Evolutionary conservation across 306 rosid genomes (phyloP).

Genomic region (Ceratonia siliqua): DNA sequence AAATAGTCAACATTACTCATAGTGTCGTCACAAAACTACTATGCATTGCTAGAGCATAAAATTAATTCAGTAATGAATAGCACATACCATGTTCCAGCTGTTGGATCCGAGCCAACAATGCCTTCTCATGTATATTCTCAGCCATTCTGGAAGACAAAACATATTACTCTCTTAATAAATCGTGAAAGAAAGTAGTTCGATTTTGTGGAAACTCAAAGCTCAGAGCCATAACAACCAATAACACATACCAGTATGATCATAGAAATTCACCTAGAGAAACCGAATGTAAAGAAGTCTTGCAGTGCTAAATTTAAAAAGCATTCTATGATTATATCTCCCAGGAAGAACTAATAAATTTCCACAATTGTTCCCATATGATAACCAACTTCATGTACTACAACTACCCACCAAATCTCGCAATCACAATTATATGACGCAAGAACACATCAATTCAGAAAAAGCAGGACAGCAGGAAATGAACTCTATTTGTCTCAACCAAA

Average conservation of each 20-base stretch:
- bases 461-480: no score
- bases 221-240: constrained; percentile 4
- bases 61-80: neutral
- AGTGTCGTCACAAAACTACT: neutral
- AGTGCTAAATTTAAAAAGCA: neutral
- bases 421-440: no score
- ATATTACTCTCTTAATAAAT: neutral
- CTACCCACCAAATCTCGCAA: no score
- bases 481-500: neutral
- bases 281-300: constrained; percentile 4
- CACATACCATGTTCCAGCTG: constrained; percentile 76
- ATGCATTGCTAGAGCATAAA: constrained; percentile 14
- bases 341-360: neutral
- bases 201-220: constrained; percentile 22
- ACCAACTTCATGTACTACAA: no score
- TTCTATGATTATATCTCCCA: neutral
- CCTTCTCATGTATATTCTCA: constrained; percentile 38
- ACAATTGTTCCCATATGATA: neutral
- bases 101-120: constrained; percentile 61
- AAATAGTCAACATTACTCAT: constrained; percentile 1
- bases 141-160: constrained; percentile 43
- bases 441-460: no score
- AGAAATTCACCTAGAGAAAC: neutral
- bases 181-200: neutral
- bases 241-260: no score